phyloP scores from a whole-genome alignment of 106 monocot species.

The Dioscorea dumetorum region DNA sequence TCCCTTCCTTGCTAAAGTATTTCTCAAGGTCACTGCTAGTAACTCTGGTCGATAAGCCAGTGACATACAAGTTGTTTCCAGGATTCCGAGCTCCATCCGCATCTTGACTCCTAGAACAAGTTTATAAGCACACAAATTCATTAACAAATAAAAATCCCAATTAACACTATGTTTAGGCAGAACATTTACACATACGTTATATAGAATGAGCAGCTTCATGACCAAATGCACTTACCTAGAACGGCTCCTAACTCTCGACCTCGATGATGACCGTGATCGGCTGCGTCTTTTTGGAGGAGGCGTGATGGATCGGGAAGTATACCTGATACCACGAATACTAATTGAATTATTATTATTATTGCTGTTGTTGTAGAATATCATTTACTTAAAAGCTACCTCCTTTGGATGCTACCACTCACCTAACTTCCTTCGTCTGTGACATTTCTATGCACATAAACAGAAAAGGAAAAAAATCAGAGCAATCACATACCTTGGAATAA shows the following conservation, averaged over 20 bases:
- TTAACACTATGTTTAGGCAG: too few species aligned
- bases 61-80: constrained; percentile 81
- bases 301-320: constrained; percentile 23
- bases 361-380: too few species aligned
- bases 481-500: neutral
- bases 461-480: neutral
- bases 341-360: neutral
- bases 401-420: constrained; percentile 8
- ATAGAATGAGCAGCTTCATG: too few species aligned
- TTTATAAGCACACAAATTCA: neutral
- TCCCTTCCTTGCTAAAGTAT: constrained; percentile 72
- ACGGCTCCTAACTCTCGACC: constrained; percentile 35
- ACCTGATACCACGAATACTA: constrained; percentile 16
- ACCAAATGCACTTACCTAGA: constrained; percentile 21
- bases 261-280: constrained; percentile 36
- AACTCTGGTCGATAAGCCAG: constrained; percentile 63
- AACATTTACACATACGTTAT: too few species aligned
- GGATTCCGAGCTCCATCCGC: constrained; percentile 33
- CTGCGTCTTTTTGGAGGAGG: constrained; percentile 12
- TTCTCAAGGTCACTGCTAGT: constrained; percentile 72
- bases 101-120: constrained; percentile 44
- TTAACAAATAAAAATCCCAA: neutral
- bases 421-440: constrained; percentile 30
- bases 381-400: neutral
- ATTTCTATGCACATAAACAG: constrained; percentile 5